These are phyloP conservation scores for Neurospora sp. DNA, from an alignment of 495 filamentous ascomycete species.

Conservation along the genomic window DNA sequence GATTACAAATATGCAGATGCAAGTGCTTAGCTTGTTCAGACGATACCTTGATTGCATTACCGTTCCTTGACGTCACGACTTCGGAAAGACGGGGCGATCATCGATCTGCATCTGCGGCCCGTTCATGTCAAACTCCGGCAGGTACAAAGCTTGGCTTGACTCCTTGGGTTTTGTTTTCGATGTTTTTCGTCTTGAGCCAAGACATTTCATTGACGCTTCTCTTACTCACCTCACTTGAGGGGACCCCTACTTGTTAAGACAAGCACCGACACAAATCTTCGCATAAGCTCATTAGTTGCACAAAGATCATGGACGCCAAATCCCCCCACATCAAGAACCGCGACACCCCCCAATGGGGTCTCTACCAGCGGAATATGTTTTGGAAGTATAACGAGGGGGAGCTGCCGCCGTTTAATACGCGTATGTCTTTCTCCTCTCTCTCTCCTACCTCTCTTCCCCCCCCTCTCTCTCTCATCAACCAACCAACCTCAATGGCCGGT, in stretches of 20 bases:
- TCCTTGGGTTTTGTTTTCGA: neutral
- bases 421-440: neutral
- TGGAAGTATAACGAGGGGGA: constrained; percentile 37
- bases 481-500: neutral
- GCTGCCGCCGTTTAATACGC: neutral
- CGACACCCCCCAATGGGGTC: constrained; percentile 49
- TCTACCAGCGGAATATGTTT: constrained; percentile 55
- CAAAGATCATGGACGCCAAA: constrained; percentile 32
- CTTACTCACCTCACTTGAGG: no score
- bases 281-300: no score
- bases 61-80: neutral
- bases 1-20: neutral
- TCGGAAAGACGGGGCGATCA: neutral
- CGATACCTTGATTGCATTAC: neutral
- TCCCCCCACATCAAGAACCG: constrained; percentile 46
- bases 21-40: neutral
- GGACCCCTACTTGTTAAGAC: no score
- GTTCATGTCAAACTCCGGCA: neutral
- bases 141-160: neutral
- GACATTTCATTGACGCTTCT: neutral
- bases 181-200: neutral
- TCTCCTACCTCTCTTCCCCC: neutral
- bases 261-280: no score
- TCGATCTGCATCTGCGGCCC: neutral
- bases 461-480: neutral